phyloP scores from a whole-genome alignment of 129 eudicot species.

The Pulicaria dysenterica region DNA sequence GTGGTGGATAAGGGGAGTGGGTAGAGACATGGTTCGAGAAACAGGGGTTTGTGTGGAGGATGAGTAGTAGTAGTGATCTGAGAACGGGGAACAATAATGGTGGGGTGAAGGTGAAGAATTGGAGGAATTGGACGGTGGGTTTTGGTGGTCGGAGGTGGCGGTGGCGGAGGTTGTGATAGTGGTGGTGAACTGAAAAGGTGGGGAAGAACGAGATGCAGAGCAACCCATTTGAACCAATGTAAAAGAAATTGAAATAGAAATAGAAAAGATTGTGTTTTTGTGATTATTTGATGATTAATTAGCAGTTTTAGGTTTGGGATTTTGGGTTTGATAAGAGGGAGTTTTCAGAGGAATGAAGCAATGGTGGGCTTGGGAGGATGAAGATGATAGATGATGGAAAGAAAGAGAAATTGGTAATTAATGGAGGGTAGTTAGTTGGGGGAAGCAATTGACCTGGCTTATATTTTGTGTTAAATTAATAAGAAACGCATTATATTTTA shows the following conservation, averaged over 20 bases:
- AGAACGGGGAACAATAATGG: slow-evolving; percentile 40
- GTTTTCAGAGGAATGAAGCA: neutral
- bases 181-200: slow-evolving; percentile 41
- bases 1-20: slow-evolving; percentile 82
- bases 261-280: neutral
- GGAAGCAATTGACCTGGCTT: slow-evolving; percentile 34
- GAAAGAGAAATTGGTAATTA: slow-evolving; percentile 26
- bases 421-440: slow-evolving; percentile 39
- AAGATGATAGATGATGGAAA: slow-evolving; percentile 16
- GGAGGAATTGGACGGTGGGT: slow-evolving; percentile 46
- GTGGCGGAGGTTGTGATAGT: slow-evolving; percentile 35
- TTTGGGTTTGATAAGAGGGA: slow-evolving; percentile 9
- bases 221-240: slow-evolving; percentile 64
- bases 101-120: slow-evolving; percentile 48
- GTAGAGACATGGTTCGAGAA: slow-evolving; percentile 69
- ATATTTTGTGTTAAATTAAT: slow-evolving; percentile 11
- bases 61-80: slow-evolving; percentile 41
- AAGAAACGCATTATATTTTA: neutral
- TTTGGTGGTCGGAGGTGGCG: slow-evolving; percentile 31
- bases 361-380: slow-evolving; percentile 19
- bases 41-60: slow-evolving; percentile 61
- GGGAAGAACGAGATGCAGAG: slow-evolving; percentile 70
- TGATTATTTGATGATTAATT: neutral
- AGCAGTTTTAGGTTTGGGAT: slow-evolving; percentile 11
- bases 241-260: neutral